A percentile compares a stretch with the other conserved stretches of the same genome.
Evolutionary conservation across 2,329 filamentous ascomycete genomes (phyloP).

Genomic region (Colletotrichum phormii): DNA sequence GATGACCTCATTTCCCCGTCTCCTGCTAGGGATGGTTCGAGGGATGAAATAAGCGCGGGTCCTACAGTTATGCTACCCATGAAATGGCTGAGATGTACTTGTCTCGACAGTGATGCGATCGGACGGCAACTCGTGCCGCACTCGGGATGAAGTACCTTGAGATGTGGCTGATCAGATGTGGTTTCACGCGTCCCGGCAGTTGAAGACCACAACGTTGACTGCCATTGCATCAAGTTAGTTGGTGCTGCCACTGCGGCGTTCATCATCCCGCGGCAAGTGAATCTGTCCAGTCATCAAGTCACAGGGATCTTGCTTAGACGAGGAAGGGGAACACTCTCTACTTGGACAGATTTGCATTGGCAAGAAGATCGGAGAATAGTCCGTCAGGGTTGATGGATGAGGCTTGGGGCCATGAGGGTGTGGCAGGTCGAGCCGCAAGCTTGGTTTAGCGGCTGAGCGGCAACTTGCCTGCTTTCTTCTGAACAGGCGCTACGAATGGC

Average conservation of each 20-base stretch:
- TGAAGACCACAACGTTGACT: neutral
- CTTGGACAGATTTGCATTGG: neutral
- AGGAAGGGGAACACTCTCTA: neutral
- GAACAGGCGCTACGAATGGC: slow-evolving; percentile 8
- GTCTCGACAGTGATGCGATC: neutral
- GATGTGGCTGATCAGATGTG: slow-evolving; percentile 3
- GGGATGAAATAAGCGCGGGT: neutral
- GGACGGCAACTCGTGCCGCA: slow-evolving; percentile 25
- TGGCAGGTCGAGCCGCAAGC: slow-evolving; percentile 23
- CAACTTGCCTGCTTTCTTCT: neutral
- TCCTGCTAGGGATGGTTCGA: neutral
- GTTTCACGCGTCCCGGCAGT: neutral
- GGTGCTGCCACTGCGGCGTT: neutral
- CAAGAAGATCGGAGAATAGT: neutral
- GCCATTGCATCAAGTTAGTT: neutral
- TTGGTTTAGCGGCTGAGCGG: neutral
- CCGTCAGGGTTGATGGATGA: neutral
- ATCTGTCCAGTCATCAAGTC: neutral
- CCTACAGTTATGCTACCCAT: neutral
- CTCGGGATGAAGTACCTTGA: neutral
- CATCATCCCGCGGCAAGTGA: too few relatives aligned
- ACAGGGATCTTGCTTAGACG: neutral
- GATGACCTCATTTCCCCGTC: slow-evolving; percentile 28
- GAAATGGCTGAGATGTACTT: neutral
- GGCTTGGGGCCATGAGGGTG: neutral